Evolutionary conservation across 805 yeast genomes (phyloP).

Genomic region (Kodamaea sagamina): DNA sequence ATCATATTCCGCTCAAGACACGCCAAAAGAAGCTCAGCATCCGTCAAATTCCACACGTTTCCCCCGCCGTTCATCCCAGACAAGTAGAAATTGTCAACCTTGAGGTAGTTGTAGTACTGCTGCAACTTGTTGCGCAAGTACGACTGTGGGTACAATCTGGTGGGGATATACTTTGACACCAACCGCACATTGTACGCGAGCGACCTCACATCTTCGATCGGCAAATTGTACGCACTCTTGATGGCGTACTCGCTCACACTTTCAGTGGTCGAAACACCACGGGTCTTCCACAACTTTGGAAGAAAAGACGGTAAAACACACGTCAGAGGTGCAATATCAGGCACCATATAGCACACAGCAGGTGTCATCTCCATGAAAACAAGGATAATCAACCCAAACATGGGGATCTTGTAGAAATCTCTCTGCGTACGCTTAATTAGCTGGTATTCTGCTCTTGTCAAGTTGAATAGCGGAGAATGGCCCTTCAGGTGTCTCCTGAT

Average conservation of each 20-base stretch:
- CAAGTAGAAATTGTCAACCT: conserved; percentile 54
- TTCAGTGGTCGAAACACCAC: conserved; percentile 17
- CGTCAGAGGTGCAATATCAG: conserved; percentile 59
- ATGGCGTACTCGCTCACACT: conserved; percentile 29
- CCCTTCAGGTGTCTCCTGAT: conserved; percentile 4
- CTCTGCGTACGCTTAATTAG: conserved; percentile 49
- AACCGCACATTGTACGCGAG: conserved; percentile 40
- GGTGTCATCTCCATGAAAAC: conserved; percentile 59
- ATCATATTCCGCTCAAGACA: conserved; percentile 60
- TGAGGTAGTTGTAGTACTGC: conserved; percentile 44
- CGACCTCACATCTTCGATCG: conserved; percentile 36
- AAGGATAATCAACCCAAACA: conserved; percentile 48
- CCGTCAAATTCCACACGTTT: conserved; percentile 47
- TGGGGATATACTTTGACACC: conserved; percentile 43
- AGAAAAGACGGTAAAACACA: conserved; percentile 53
- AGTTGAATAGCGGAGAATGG: conserved; percentile 26
- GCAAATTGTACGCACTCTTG: conserved; percentile 51
- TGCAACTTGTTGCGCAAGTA: conserved; percentile 38
- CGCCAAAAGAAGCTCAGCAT: conserved; percentile 53
- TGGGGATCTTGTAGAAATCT: conserved; percentile 55
- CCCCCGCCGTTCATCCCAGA: conserved; percentile 39
- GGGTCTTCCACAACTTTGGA: conserved; percentile 35
- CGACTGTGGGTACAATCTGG: conserved; percentile 38
- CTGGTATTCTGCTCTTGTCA: conserved; percentile 55
- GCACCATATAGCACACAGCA: conserved; percentile 51